Conservation (phyloP, 495 filamentous ascomycete genomes). For the Penicillium turbatum region DNA sequence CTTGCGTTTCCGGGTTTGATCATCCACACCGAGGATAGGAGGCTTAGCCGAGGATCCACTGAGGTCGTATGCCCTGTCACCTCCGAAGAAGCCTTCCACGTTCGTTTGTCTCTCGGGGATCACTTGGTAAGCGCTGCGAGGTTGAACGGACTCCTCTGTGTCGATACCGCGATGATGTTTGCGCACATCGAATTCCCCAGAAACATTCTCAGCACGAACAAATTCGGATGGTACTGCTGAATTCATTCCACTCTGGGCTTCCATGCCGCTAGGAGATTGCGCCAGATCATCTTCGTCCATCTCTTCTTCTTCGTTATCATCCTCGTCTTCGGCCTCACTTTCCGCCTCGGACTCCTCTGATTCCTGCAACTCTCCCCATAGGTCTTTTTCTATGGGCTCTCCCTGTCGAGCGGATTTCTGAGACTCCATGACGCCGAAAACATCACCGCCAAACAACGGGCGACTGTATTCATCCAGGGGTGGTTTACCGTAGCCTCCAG, state of each 20-base stretch:
- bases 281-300: slow-evolving; percentile 44
- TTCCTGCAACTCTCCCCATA: slow-evolving; percentile 93
- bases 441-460: slow-evolving; percentile 88
- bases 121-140: slow-evolving; percentile 79
- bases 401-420: slow-evolving; percentile 57
- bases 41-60: slow-evolving; percentile 48
- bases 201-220: slow-evolving; percentile 64
- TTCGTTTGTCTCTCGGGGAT: slow-evolving; percentile 80
- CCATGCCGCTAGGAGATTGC: slow-evolving; percentile 71
- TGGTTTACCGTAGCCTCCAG: slow-evolving; percentile 93
- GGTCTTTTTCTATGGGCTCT: slow-evolving; percentile 79
- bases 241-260: slow-evolving; percentile 76
- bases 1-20: slow-evolving; percentile 79
- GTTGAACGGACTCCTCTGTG: slow-evolving; percentile 74
- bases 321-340: slow-evolving; percentile 62
- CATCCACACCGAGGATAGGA: slow-evolving; percentile 75
- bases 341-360: slow-evolving; percentile 78
- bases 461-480: slow-evolving; percentile 88
- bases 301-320: slow-evolving; percentile 71
- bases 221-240: slow-evolving; percentile 77
- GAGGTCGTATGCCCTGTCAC: slow-evolving; percentile 88
- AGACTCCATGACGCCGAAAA: slow-evolving; percentile 77
- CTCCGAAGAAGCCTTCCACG: slow-evolving; percentile 91
- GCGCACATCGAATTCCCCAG: slow-evolving; percentile 85
- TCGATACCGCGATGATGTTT: slow-evolving; percentile 83